Percentiles rank a stretch among this genome's conserved stretches.
Evolutionary conservation across 129 eudicot genomes (phyloP).

Genomic region (Artemisia argyi): DNA sequence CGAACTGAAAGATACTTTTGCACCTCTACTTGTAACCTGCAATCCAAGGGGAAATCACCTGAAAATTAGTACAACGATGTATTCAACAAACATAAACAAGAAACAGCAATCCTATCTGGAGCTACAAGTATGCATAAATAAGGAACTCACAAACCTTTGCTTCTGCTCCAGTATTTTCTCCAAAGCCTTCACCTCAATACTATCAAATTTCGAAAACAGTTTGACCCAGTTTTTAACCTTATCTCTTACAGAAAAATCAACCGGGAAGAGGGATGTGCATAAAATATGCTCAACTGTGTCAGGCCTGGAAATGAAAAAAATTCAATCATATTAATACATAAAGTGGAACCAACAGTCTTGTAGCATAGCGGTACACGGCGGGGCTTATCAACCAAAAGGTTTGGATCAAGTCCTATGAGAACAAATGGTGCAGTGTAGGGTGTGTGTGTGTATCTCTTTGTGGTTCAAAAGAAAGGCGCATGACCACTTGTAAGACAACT

Average conservation of each 20-base stretch:
- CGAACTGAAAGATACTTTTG: slow-evolving; percentile 74
- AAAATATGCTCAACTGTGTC: slow-evolving; percentile 71
- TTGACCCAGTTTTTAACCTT: slow-evolving; percentile 76
- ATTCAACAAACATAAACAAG: slow-evolving; percentile 26
- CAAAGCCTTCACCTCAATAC: slow-evolving; percentile 83
- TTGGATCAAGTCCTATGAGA: too few relatives aligned
- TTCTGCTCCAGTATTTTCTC: slow-evolving; percentile 87
- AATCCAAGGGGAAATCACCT: slow-evolving; percentile 38
- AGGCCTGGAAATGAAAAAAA: slow-evolving; percentile 51
- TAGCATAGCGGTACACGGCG: neutral
- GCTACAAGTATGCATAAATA: slow-evolving; percentile 16
- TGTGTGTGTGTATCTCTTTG: neutral
- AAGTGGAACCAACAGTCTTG: neutral
- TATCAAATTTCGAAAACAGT: slow-evolving; percentile 71
- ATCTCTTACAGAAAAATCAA: slow-evolving; percentile 64
- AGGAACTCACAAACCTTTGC: slow-evolving; percentile 66
- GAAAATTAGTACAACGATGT: slow-evolving; percentile 34
- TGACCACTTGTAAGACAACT: too few relatives aligned
- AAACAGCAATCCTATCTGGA: slow-evolving; percentile 8
- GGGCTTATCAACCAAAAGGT: too few relatives aligned
- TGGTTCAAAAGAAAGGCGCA: too few relatives aligned
- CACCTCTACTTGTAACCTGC: slow-evolving; percentile 92
- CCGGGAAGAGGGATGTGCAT: slow-evolving; percentile 67
- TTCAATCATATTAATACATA: slow-evolving; percentile 14
- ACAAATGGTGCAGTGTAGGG: too few relatives aligned